Evolutionary conservation across 2,329 filamentous ascomycete genomes (phyloP), one percentile per base, ranked within the genome.

Genomic region (Colletotrichum scovillei): DNA sequence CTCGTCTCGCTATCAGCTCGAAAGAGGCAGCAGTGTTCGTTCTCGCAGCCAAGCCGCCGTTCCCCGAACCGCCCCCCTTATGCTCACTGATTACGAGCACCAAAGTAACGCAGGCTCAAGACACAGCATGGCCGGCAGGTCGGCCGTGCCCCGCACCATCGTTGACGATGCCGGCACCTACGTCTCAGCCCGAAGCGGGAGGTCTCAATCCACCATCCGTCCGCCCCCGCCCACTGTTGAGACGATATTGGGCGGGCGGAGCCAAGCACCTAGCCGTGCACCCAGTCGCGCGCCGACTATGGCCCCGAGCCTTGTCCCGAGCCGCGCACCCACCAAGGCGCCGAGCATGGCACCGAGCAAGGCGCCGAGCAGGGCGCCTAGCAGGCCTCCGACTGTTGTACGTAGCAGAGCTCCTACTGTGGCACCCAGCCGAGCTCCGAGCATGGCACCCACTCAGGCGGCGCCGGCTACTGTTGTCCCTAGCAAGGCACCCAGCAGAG

Each of bases 131-230:
- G 75, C 77, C 79, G 32, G 75, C 75, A 58, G 30, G 35, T 69
- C 73, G 9, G 64, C 69, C 14, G 55, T 64, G 19, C 69, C 35
- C 24, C 59, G 56, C 19, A 57, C 60, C 46, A 19, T 64, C 4
- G 26, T 56, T 67, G 69, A 62, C 11, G 86, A 87, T 12, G 80
- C 80, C 19, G 83, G 85, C 24, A 84, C 84, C 46, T 88, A 85
- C 72, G 82, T 85, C 65, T 88, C 87, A 12, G 81, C 84, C 3
- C 81, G 83, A 9, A 86, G 80, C 76, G 81, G 82, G 52, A 79
- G 80, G 63, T 84, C 84, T 0, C 76, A 78, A 9, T 80, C 77
- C 71, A 85, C 83, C 14, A 66, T 82, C 24, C 82, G 82, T 22
- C 75, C 76, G 11, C 79, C 78, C 7, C 78, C 77, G 24, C 76